Percentiles rank a stretch among this genome's conserved stretches.
Conservation (phyloP, 163 green algal species). For the Scenedesmus sp. region DNA sequence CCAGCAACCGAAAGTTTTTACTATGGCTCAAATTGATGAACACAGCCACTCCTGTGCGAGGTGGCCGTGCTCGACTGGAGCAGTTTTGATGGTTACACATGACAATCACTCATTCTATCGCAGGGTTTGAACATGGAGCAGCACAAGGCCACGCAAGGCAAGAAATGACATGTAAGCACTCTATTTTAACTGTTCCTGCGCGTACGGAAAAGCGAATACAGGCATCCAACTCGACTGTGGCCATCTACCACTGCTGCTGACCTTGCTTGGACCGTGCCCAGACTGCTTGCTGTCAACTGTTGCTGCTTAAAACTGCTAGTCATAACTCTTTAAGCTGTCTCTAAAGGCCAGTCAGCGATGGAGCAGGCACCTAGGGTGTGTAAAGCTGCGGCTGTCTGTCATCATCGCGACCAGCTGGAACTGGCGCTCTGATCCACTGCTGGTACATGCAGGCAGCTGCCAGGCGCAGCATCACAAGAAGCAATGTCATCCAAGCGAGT, state of each 20-base stretch:
- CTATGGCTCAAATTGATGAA: too few relatives aligned
- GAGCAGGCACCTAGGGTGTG: not conserved
- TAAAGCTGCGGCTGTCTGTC: not conserved
- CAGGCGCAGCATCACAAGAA: not conserved
- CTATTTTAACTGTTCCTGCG: not conserved
- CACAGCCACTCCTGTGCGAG: too few relatives aligned
- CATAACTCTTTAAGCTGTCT: not conserved
- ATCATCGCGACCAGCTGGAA: not conserved
- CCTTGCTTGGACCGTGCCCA: not conserved
- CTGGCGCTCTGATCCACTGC: not conserved
- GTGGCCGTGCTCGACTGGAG: not conserved
- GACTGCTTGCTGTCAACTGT: not conserved
- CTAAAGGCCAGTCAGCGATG: not conserved
- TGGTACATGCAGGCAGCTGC: not conserved
- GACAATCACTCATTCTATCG: not conserved
- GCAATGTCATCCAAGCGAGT: slow-evolving; percentile 22
- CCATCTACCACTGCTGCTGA: not conserved
- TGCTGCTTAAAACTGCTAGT: too few relatives aligned
- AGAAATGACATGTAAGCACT: too few relatives aligned
- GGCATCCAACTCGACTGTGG: not conserved
- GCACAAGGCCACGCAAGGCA: not conserved
- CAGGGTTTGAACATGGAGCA: not conserved
- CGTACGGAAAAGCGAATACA: not conserved
- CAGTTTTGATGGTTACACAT: not conserved
- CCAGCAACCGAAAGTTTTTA: not conserved